Conservation (phyloP, 257 asterid species). For the Nicotiana attenuata region DNA sequence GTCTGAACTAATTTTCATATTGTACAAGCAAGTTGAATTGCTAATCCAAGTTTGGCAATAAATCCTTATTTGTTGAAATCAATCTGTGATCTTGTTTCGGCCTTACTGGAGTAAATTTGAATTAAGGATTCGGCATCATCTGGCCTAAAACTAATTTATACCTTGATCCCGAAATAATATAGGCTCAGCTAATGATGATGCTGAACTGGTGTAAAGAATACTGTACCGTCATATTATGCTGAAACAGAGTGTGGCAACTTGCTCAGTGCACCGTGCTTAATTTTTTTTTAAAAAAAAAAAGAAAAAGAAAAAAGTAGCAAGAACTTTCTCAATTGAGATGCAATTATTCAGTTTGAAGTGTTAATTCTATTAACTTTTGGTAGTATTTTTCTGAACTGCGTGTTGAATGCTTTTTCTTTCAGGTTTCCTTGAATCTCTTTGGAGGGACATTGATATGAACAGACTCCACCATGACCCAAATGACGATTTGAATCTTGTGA, state of each 20-base stretch:
- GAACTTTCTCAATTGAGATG: background rate
- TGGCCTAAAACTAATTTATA: background rate
- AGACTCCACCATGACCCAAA: slow-evolving; percentile 13
- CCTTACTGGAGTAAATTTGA: background rate
- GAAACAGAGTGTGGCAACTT: background rate
- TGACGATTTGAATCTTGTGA: slow-evolving; percentile 24
- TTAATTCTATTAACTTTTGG: background rate
- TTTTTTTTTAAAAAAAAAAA: background rate
- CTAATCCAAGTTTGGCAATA: background rate
- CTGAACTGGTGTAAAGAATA: background rate
- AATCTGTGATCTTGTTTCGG: background rate
- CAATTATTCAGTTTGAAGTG: background rate
- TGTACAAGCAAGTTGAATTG: background rate
- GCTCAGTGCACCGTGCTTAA: background rate
- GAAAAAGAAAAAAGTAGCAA: background rate
- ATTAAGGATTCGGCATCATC: background rate
- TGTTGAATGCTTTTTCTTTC: slow-evolving; percentile 1
- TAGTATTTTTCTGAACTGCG: background rate
- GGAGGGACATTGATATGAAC: slow-evolving; percentile 34
- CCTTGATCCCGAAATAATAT: background rate
- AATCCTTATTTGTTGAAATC: background rate
- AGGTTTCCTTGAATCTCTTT: slow-evolving; percentile 29
- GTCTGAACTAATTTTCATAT: background rate
- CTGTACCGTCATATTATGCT: background rate
- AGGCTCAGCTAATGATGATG: background rate